These are phyloP conservation scores for Xerocomus potaroensis DNA, from an alignment of 768 basidiomycete genomes.

Conservation along the genomic window DNA sequence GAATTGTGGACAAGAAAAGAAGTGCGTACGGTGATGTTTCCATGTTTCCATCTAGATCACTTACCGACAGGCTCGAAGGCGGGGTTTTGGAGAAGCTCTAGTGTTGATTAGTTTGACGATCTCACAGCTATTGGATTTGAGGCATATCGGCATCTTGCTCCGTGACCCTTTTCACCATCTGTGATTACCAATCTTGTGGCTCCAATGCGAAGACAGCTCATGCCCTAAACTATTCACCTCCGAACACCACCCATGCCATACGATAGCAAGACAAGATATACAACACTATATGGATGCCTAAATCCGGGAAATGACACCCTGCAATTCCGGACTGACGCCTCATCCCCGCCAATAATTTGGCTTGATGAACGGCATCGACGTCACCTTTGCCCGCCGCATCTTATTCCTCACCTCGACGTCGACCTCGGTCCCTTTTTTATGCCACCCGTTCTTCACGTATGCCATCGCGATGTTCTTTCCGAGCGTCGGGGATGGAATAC, in stretches of 20 bases:
- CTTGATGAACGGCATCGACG: constrained; percentile 85
- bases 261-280: no score
- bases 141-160: no score
- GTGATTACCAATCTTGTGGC: no score
- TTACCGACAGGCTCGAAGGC: constrained; percentile 82
- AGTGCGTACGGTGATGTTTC: constrained; percentile 55
- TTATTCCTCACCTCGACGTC: constrained; percentile 83
- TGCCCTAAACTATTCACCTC: no score
- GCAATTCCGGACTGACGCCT: no score
- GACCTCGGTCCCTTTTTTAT: constrained; percentile 88
- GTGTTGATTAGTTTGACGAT: background rate
- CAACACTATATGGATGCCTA: no score
- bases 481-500: constrained; percentile 90
- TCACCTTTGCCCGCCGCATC: constrained; percentile 65
- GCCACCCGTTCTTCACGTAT: constrained; percentile 74
- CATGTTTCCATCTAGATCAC: constrained; percentile 92
- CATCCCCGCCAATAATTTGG: constrained; percentile 76
- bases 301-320: no score
- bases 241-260: no score
- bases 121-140: background rate
- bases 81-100: constrained; percentile 25
- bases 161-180: no score
- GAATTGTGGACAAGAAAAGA: background rate
- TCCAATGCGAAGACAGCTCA: no score
- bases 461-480: constrained; percentile 96